Base-by-base conservation (phyloP, 768 basidiomycete genomes). In the Pluteus cervinus region DNA sequence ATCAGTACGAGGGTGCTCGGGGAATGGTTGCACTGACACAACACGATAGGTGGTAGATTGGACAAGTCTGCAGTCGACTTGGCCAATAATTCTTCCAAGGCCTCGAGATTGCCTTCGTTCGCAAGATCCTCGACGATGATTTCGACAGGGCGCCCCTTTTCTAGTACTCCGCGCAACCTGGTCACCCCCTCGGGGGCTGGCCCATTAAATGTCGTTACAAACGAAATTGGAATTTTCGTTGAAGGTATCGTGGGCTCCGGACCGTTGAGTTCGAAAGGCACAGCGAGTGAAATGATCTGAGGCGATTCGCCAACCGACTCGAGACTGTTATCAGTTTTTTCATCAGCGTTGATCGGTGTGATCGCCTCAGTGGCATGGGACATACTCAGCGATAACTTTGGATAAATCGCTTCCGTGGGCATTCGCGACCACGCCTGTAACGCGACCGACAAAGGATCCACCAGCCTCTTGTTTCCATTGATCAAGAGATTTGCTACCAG, bases 41-140 rank as follows among this genome's bases (percentile, higher is more conserved):
- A 61, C 39, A 87, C 67, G 55, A 88, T 76, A 22, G 79, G 69
- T 4, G 73, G 67, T 1, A 69, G 54, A 48, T 66, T 60, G 34
- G 63, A 39, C 32, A 71, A 43, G 43, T 66, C 69, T 24, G 61
- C 55, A 16, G 70, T 73, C 16, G 80, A 75, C 53, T 80, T 86
- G 29, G 70, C 66, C 42, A 90, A 65, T 35, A 86, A 52, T 39
- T 88, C 86, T 52, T 86, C 80, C 21, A 91, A 71, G 1, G 61
- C 66, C 37, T 89, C 86, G 18, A 73, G 64, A 3, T 72, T 63
- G 9, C 71, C 52, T 36, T 77, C 75, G 4, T 71, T 66, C 33
- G 84, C 62, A 32, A 68, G 66, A 20, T 67, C 65, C 42, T 73
- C 67, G 33, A 89, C 66, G 49, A 85, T 76, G 43, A 91, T 73